Conservation (phyloP, 306 rosid species). For the Rosa chinensis region DNA sequence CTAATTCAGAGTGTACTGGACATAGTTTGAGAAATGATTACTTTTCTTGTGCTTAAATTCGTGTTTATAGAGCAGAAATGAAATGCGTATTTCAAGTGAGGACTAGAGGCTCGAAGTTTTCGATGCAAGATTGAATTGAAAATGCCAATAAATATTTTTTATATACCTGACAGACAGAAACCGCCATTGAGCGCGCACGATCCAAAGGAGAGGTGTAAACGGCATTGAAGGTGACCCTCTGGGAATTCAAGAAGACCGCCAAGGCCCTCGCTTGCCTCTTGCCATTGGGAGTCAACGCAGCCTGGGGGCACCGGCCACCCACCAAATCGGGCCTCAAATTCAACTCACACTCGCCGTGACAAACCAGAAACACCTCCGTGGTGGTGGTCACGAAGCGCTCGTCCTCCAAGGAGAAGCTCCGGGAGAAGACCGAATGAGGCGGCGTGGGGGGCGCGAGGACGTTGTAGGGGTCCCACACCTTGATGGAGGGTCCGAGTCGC, state of each 20-base stretch:
- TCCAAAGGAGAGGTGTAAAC: conserved; percentile 77
- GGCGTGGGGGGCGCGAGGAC: conserved; percentile 74
- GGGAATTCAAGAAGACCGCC: conserved; percentile 89
- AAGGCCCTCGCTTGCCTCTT: conserved; percentile 89
- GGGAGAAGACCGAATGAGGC: conserved; percentile 44
- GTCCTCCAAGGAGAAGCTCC: conserved; percentile 57
- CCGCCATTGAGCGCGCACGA: conserved; percentile 83
- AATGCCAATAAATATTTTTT: not conserved
- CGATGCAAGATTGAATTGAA: too few relatives aligned
- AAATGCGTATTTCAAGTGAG: too few relatives aligned
- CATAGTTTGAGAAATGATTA: too few relatives aligned
- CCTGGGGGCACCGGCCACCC: conserved; percentile 68
- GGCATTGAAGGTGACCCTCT: conserved; percentile 71
- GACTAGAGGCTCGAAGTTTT: too few relatives aligned
- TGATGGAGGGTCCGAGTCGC: conserved; percentile 81
- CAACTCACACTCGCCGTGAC: conserved; percentile 91
- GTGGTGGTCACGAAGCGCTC: conserved; percentile 46
- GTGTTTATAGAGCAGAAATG: too few relatives aligned
- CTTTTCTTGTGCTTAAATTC: too few relatives aligned
- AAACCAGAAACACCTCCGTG: conserved; percentile 75
- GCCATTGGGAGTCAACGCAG: conserved; percentile 64
- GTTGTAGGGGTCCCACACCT: conserved; percentile 98
- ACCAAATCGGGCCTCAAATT: conserved; percentile 75
- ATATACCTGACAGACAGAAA: conserved; percentile 70
- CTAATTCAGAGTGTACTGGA: not conserved